Base-by-base conservation (phyloP, 129 eudicot genomes). In the Smallanthus sonchifolius region DNA sequence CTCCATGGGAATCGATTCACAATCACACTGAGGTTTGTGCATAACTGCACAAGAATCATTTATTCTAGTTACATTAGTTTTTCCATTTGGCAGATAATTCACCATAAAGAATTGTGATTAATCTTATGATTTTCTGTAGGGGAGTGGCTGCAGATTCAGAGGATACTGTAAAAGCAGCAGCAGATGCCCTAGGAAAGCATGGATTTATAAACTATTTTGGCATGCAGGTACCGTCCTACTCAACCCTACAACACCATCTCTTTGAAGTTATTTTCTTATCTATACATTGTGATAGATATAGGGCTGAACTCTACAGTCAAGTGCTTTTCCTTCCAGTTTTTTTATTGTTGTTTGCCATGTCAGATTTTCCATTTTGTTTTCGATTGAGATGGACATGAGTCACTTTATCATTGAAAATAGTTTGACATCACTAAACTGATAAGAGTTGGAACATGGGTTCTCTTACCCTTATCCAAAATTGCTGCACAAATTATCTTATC, bases 121-220 rank as follows among this genome's bases (percentile, higher is more conserved):
- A 15, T 69, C 73, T 65, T 74, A 45, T 78, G 48, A 42, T 17
- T 65, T 75, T 77, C 10, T 75, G 52, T 83, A 90, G 97, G 87
- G 94, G 92, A 56, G 88, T 93, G 48, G 78, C 75, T 81, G 87
- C 98, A 72, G 97, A 88, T 30, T 86, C 83, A 32, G 96, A 90
- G 68, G 96, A 90, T 65, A 86, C 82, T n/a, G 85, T 93, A 65
- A 83, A 72, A 81, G 91, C 87, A 61, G 87, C 98, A 44, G 91
- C 92, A 48, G 87, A 84, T 76, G 90, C 95, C 78, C 77, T 93
- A 48, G 97, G 96, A 69, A 85, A 80, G 70, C 85, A 67, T 63
- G 98, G 98, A 17, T 93, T 93, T 56, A 83, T 93, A 74, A 93
- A 93, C 81, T 93, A 90, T 79, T 93, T 93, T 52, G 98, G 98